Conservation (phyloP, 805 yeast genomes). For the Ogataea paraovalis region DNA sequence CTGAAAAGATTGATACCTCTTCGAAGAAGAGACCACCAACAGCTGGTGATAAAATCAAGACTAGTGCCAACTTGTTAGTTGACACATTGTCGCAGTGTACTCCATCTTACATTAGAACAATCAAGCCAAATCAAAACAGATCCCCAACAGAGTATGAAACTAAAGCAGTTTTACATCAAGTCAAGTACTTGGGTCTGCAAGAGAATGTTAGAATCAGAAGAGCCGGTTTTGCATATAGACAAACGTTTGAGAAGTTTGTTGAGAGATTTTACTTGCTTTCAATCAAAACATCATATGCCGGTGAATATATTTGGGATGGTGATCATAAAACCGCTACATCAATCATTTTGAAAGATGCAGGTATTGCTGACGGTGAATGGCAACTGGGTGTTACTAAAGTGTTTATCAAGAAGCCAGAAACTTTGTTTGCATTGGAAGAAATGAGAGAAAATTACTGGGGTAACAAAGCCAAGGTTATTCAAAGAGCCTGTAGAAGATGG, state of each 20-base stretch:
- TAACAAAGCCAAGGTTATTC: slow-evolving; percentile 95
- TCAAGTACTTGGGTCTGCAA: slow-evolving; percentile 91
- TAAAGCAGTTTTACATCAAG: slow-evolving; percentile 88
- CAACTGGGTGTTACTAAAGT: slow-evolving; percentile 92
- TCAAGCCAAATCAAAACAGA: slow-evolving; percentile 92
- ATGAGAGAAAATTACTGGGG: slow-evolving; percentile 98
- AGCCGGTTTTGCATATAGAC: slow-evolving; percentile 98
- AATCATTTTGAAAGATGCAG: slow-evolving; percentile 48
- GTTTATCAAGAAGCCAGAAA: slow-evolving; percentile 95
- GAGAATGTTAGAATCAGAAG: slow-evolving; percentile 97
- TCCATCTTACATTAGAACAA: slow-evolving; percentile 95
- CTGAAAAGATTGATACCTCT: slow-evolving; percentile 59
- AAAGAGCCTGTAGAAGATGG: slow-evolving; percentile 92
- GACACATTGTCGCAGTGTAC: slow-evolving; percentile 85
- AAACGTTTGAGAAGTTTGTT: slow-evolving; percentile 92
- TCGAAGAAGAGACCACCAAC: slow-evolving; percentile 85
- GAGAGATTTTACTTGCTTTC: slow-evolving; percentile 89
- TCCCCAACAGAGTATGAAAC: slow-evolving; percentile 87
- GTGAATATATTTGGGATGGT: slow-evolving; percentile 58
- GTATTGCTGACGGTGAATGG: slow-evolving; percentile 75
- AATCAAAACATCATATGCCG: slow-evolving; percentile 88
- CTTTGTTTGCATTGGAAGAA: slow-evolving; percentile 89
- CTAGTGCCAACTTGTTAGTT: slow-evolving; percentile 85
- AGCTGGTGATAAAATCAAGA: slow-evolving; percentile 91
- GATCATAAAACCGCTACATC: slow-evolving; percentile 50